Evolutionary conservation across 176 grass and related monocot genomes (phyloP), one percentile per base, ranked within the genome.

Genomic region (Tillandsia fasciculata): DNA sequence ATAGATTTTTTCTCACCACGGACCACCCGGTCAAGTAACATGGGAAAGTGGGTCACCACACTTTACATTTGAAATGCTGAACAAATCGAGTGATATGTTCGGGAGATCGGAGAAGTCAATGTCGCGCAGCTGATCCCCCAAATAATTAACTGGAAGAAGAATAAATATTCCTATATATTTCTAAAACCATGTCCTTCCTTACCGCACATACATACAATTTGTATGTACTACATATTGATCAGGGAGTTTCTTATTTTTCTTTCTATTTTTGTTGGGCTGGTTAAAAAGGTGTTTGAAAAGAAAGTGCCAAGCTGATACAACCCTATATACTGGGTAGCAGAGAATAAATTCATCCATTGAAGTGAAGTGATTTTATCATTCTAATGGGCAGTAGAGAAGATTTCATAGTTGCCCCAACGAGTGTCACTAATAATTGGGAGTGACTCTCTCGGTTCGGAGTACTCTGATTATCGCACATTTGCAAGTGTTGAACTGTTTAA

Each of bases 11-110:
- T n/a, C n/a, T n/a, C n/a, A n/a, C n/a, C n/a, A n/a, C n/a, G n/a
- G n/a, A n/a, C n/a, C n/a, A n/a, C n/a, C n/a, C n/a, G n/a, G n/a
- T n/a, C n/a, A n/a, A n/a, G n/a, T n/a, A n/a, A n/a, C n/a, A n/a
- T n/a, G n/a, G n/a, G n/a, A n/a, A n/a, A n/a, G n/a, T n/a, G n/a
- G n/a, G n/a, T n/a, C n/a, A n/a, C n/a, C n/a, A n/a, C n/a, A n/a
- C n/a, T n/a, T 8, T 51, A 97, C 89, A 82, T 97, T 97, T n/a
- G 94, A 97, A 70, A 97, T 74, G 20, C 83, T 97, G 80, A 97
- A 97, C 3, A 87, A 67, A 63, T 93, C 87, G 27, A 97, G 50
- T 9, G 94, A 97, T 72, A 87, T 90, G 49, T 87, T 90, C 24
- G 94, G 82, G 59, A 97, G 67, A 80, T 97, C 89, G 13, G 82